phyloP scores from a whole-genome alignment of 352 stramenopile species.

The Peronospora destructor region DNA sequence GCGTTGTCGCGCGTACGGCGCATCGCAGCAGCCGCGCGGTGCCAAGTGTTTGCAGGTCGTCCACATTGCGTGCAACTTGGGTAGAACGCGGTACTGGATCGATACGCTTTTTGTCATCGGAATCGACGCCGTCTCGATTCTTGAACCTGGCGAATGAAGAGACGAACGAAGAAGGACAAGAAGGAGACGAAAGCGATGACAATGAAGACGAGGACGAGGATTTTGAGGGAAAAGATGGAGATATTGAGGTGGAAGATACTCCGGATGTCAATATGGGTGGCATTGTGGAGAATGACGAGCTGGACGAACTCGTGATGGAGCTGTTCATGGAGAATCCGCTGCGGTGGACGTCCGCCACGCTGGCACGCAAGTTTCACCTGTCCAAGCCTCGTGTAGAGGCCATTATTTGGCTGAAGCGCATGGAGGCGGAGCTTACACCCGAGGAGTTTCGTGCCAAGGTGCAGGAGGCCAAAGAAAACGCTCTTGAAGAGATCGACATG shows the following conservation, averaged over 20 bases:
- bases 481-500: constrained; percentile 30
- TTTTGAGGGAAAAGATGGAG: constrained; percentile 49
- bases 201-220: constrained; percentile 25
- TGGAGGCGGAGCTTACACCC: constrained; percentile 46
- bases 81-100: constrained; percentile 3
- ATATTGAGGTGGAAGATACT: constrained; percentile 54
- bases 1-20: constrained; percentile 16
- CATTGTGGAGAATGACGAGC: constrained; percentile 59
- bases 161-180: constrained; percentile 22
- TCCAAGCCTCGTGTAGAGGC: constrained; percentile 73
- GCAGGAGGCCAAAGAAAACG: constrained; percentile 47
- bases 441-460: constrained; percentile 62
- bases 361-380: constrained; percentile 70
- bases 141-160: constrained; percentile 64
- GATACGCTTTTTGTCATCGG: constrained; percentile 22
- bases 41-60: constrained; percentile 1
- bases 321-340: constrained; percentile 84
- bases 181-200: constrained; percentile 7
- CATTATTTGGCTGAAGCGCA: constrained; percentile 72
- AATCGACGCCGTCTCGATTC: constrained; percentile 56
- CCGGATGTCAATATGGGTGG: constrained; percentile 67
- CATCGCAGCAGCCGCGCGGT: constrained; percentile 12
- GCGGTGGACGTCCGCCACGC: constrained; percentile 76
- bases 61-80: constrained; percentile 2
- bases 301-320: constrained; percentile 70